These are phyloP conservation scores for Tranzscheliella williamsii DNA, from an alignment of 1,284 basidiomycete genomes.

Conservation along the genomic window DNA sequence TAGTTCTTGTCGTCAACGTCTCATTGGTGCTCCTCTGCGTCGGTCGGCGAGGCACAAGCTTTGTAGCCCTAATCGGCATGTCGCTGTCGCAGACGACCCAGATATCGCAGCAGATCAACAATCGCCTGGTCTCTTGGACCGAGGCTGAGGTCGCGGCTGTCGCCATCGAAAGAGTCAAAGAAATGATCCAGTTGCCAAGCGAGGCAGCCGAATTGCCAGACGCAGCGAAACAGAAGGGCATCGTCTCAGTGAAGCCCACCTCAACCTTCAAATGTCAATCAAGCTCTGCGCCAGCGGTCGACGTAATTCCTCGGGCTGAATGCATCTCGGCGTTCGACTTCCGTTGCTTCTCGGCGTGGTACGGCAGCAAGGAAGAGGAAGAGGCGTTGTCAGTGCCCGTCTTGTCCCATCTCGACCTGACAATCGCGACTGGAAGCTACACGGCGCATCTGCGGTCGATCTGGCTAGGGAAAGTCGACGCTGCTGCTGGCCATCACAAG, in stretches of 20 bases:
- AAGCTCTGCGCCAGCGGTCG: no score
- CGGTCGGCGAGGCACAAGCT: conserved; percentile 7
- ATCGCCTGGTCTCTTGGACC: conserved; percentile 43
- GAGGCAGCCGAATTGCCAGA: no score
- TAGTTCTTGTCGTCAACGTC: conserved; percentile 22
- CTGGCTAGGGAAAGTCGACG: no score
- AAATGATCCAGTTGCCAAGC: conserved; percentile 30
- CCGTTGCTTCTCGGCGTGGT: background rate
- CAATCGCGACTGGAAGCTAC: conserved; percentile 2
- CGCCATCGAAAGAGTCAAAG: conserved; percentile 54
- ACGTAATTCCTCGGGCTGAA: no score
- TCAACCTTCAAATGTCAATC: no score
- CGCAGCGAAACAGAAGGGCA: no score
- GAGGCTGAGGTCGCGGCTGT: conserved; percentile 59
- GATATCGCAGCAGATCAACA: conserved; percentile 22
- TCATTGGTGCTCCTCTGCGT: conserved; percentile 29
- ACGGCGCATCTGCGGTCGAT: conserved; percentile 9
- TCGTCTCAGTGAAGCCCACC: no score
- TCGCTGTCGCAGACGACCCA: conserved; percentile 47
- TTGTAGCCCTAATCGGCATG: conserved; percentile 51
- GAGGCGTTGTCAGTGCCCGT: conserved; percentile 1
- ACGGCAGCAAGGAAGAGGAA: conserved; percentile 1
- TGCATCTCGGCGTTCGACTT: background rate
- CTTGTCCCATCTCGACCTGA: conserved; percentile 2
- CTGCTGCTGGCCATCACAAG: no score